Evolutionary conservation across 139 green algal genomes (phyloP), one percentile per base, ranked within the genome.

Genomic region (Chlamydomonas asymmetrica): DNA sequence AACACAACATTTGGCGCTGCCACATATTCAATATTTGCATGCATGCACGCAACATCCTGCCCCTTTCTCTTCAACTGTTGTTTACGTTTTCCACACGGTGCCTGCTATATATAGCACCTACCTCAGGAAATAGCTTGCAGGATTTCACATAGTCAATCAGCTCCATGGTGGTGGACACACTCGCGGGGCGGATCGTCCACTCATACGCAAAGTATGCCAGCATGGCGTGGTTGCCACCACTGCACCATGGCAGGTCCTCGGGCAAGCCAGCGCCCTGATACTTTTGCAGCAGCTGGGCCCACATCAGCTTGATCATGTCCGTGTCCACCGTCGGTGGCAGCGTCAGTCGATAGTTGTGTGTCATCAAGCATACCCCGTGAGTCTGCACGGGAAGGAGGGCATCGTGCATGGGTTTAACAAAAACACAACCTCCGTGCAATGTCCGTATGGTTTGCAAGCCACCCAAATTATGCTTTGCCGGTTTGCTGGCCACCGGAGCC

Each of bases 161-260:
- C 66, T 63, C 48, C 34, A 34, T 35, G 35, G 66, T 49, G 45
- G 66, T 73, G 45, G 10, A 16, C 10, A 16, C 45, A 16, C 45
- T 52, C 45, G 65, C 61, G 65, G 32, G 31, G 65, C 65, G 43
- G 65, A 34, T 31, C 34, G n/a, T 63, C 66, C 66, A 73, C 66
- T 73, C 40, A 40, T 57, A 20, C 31, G 31, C 41, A 31, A 72
- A 45, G 45, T 48, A 62, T 31, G 45, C 65, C 16, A 72, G 65
- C 65, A 34, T 61, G 43, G 65, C 65, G 43, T 39, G 4, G 23
- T 72, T 43, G 37, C 31, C 43, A 29, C 43, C 43, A 43, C 43
- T 62, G 31, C 34, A 32, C 65, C 65, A 72, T 20, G 31, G 34
- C 66, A 73, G 66, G 66, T 73, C 49, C 22, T 27, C 4, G 38